Base-by-base conservation (phyloP, 305 asterid genomes). In the Fraxinus sp. region DNA sequence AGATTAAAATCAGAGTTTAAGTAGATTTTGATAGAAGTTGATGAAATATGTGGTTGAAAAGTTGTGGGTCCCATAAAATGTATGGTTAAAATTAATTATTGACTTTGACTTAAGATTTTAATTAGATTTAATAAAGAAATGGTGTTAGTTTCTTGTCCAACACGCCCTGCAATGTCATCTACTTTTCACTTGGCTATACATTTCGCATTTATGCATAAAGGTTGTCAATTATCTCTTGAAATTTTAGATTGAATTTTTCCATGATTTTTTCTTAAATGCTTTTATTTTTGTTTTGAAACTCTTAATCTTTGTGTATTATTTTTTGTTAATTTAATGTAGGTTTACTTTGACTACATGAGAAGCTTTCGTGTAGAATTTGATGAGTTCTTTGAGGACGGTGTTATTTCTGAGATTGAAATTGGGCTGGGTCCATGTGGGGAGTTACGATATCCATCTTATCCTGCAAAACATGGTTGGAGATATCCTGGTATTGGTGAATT, bases 351-450 rank as follows among this genome's bases (percentile, higher is more conserved):
- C 81, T 94, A 88, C 84, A 92, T 93, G 97, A 92, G 95, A 89
- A 92, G 92, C 87, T 94, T 94, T 77, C 90, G 97, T 6, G 90
- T 91, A 37, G 97, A 91, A 87, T 94, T 93, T 83, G 92, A 91
- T 77, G 97, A 93, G 82, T 91, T 91, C 89, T 94, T 94, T 85
- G 93, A 87, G 85, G 88, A 89, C 77, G 91, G 90, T 73, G 82
- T 88, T 37, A 93, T 94, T 77, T 85, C 92, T 71, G 92, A 90
- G 83, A 93, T 94, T 82, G 97, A 93, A 89, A 87, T 94, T 52
- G 98, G 98, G 76, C 92, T 94, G 59, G 97, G 98, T 73, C 91
- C 98, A 43, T 91, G 97, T 83, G 98, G 97, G 80, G 98, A 93
- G 84, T 85, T 94, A 77, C 91, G 97, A 0, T 94, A 92, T 85